A percentile compares a stretch with the other conserved stretches of the same genome.
phyloP scores from a whole-genome alignment of 169 alveolate species.

The Plasmodium coatneyi region DNA sequence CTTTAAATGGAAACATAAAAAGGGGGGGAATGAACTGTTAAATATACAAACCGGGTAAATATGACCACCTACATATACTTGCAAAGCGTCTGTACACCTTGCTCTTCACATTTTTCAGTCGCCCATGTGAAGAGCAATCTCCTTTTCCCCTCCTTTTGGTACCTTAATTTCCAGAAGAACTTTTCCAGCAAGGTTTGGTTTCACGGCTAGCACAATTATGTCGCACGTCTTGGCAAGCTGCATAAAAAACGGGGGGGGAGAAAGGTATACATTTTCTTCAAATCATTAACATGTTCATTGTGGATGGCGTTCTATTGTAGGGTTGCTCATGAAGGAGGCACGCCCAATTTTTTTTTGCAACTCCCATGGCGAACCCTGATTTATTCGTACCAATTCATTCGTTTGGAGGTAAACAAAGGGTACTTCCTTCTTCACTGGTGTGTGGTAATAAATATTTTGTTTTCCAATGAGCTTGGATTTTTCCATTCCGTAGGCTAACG shows the following conservation, averaged over 20 bases:
- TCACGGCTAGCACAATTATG: slow-evolving; percentile 66
- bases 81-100: background rate
- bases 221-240: slow-evolving; percentile 39
- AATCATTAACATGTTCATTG: no score
- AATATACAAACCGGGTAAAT: background rate
- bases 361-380: background rate
- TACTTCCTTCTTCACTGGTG: slow-evolving; percentile 22
- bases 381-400: slow-evolving; percentile 23
- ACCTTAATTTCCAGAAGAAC: slow-evolving; percentile 58
- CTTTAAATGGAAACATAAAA: slow-evolving; percentile 19
- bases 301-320: background rate
- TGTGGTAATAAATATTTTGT: slow-evolving; percentile 53
- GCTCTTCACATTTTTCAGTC: background rate
- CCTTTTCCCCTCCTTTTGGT: background rate
- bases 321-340: background rate
- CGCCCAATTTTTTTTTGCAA: background rate
- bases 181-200: slow-evolving; percentile 53
- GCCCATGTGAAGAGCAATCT: background rate
- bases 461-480: slow-evolving; percentile 19
- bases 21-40: background rate
- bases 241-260: background rate
- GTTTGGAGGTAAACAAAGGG: slow-evolving; percentile 11
- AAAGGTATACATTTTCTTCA: background rate
- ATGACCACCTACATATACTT: background rate
- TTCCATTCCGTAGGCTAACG: slow-evolving; percentile 64